Evolutionary conservation across 176 grass and related monocot genomes (phyloP).

Genomic region (Oryza meridionalis): DNA sequence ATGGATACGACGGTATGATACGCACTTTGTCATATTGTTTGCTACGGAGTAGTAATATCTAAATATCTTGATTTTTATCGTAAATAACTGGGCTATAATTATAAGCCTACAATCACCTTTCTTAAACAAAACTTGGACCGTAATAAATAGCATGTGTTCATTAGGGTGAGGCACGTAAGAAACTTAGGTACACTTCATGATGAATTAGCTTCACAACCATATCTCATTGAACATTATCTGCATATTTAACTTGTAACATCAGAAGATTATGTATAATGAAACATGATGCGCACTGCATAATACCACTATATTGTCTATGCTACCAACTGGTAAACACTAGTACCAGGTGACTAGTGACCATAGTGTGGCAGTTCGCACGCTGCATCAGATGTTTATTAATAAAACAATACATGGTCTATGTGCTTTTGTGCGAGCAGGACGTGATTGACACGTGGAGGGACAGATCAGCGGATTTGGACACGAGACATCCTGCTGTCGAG

Average conservation of each 20-base stretch:
- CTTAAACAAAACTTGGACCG: neutral
- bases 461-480: too few relatives aligned
- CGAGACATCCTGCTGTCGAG: too few relatives aligned
- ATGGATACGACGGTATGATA: neutral
- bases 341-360: too few relatives aligned
- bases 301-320: too few relatives aligned
- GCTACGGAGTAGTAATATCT: neutral
- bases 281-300: neutral
- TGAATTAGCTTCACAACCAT: neutral
- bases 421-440: too few relatives aligned
- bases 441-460: too few relatives aligned
- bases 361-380: too few relatives aligned
- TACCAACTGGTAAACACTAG: too few relatives aligned
- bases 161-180: neutral
- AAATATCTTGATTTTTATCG: neutral
- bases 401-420: too few relatives aligned
- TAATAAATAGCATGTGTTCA: neutral
- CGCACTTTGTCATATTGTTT: neutral
- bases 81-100: neutral
- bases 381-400: too few relatives aligned
- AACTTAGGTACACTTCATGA: neutral
- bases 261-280: neutral
- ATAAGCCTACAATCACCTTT: neutral
- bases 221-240: neutral
- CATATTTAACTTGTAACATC: neutral